Conservation (phyloP, 2,329 filamentous ascomycete genomes). For the Grosmannia clavigera region DNA sequence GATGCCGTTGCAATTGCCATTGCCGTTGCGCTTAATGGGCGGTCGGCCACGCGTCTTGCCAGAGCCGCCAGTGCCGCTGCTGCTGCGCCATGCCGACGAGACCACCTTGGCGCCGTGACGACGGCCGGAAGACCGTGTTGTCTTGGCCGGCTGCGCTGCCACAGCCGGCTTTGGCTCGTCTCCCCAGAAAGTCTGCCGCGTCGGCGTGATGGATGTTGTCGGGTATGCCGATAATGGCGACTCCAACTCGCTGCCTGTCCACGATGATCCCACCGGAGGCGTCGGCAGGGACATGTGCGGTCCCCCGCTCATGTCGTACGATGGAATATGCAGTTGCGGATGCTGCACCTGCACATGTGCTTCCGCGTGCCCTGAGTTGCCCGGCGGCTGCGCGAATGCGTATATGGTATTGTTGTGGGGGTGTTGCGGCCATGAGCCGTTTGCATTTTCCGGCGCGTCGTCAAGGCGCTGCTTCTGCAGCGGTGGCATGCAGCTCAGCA, state of each 20-base stretch:
- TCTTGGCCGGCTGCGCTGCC: slow-evolving; percentile 42
- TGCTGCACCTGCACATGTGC: not conserved
- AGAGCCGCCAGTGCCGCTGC: slow-evolving; percentile 45
- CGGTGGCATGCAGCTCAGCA: slow-evolving; percentile 25
- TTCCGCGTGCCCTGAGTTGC: too few relatives aligned
- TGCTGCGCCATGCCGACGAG: slow-evolving; percentile 77
- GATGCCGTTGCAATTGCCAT: not conserved
- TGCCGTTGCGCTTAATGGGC: slow-evolving; percentile 33
- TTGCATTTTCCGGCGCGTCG: slow-evolving; percentile 5
- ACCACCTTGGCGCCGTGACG: slow-evolving; percentile 74
- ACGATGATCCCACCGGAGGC: slow-evolving; percentile 25
- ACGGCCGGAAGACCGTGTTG: slow-evolving; percentile 34
- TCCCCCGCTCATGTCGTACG: slow-evolving; percentile 12
- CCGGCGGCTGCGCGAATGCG: too few relatives aligned
- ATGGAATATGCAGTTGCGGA: not conserved
- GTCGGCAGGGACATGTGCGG: slow-evolving; percentile 9
- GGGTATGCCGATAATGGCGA: slow-evolving; percentile 60
- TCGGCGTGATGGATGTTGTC: slow-evolving; percentile 64
- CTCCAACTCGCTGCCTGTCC: slow-evolving; percentile 35
- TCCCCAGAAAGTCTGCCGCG: slow-evolving; percentile 40
- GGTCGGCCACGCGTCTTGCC: slow-evolving; percentile 71
- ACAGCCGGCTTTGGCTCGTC: slow-evolving; percentile 59
- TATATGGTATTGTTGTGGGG: too few relatives aligned
- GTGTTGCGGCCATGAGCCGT: not conserved
- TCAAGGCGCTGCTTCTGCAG: slow-evolving; percentile 48